Conservation (phyloP, 805 yeast species). For the Teunomyces lycoperdinae region DNA sequence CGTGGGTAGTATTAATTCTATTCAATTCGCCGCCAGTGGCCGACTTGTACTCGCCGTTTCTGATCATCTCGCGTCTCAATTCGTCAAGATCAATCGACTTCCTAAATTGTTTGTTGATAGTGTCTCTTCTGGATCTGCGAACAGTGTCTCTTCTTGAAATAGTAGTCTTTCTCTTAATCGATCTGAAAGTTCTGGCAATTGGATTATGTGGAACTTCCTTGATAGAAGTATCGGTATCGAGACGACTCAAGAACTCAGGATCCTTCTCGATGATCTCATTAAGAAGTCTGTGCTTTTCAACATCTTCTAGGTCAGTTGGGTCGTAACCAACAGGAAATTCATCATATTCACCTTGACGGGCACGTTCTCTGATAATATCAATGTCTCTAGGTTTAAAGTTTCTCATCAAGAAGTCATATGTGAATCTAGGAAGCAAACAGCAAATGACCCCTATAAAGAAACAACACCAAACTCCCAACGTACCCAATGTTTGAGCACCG, state of each 20-base stretch:
- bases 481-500: constrained; percentile 62
- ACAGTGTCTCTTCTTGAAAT: constrained; percentile 21
- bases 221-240: constrained; percentile 24
- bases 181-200: constrained; percentile 27
- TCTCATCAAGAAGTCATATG: constrained; percentile 54
- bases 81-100: constrained; percentile 33
- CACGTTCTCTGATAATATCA: constrained; percentile 73
- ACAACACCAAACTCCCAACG: constrained; percentile 65
- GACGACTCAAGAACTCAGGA: constrained; percentile 32
- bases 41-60: constrained; percentile 34
- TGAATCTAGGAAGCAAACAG: constrained; percentile 67
- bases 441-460: constrained; percentile 59
- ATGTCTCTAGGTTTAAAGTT: constrained; percentile 61
- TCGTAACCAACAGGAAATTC: constrained; percentile 68
- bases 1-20: constrained; percentile 44
- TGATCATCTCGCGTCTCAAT: constrained; percentile 38
- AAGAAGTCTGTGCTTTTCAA: constrained; percentile 37
- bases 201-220: constrained; percentile 10
- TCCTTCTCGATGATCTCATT: constrained; percentile 31
- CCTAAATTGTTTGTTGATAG: constrained; percentile 25
- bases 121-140: constrained; percentile 14
- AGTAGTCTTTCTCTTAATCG: constrained; percentile 34
- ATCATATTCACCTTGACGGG: constrained; percentile 61
- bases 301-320: constrained; percentile 68
- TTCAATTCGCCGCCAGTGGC: constrained; percentile 36